A percentile compares a stretch with the other conserved stretches of the same genome.
These are phyloP conservation scores for Lentinula novae-zelandiae DNA, from an alignment of 1,284 basidiomycete species.

Conservation along the genomic window DNA sequence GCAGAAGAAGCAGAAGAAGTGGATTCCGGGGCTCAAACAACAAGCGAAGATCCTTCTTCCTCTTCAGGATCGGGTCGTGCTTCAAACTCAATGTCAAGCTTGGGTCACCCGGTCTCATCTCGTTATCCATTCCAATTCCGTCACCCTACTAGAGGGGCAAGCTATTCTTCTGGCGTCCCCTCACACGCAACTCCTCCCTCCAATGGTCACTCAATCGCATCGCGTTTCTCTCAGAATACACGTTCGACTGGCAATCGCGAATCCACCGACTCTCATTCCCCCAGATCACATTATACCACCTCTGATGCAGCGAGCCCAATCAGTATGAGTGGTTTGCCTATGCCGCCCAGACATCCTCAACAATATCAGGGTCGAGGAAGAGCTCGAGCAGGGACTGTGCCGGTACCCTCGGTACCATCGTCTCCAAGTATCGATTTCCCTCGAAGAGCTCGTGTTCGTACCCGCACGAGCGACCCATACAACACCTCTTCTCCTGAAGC, in stretches of 20 bases:
- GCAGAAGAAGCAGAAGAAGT: constrained; percentile 38
- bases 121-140: constrained; percentile 71
- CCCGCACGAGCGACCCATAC: constrained; percentile 42
- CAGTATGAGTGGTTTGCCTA: constrained; percentile 53
- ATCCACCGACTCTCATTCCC: constrained; percentile 48
- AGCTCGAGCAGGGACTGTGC: constrained; percentile 48
- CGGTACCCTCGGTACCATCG: constrained; percentile 31
- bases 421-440: constrained; percentile 45
- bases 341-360: constrained; percentile 54
- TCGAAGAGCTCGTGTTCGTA: constrained; percentile 28
- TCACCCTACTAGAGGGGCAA: constrained; percentile 41
- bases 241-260: constrained; percentile 58
- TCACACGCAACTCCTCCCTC: constrained; percentile 20
- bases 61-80: constrained; percentile 38
- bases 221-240: constrained; percentile 41
- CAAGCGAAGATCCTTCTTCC: constrained; percentile 45
- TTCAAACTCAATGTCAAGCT: constrained; percentile 74
- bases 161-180: constrained; percentile 35
- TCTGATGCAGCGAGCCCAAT: constrained; percentile 24
- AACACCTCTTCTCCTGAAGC: constrained; percentile 29
- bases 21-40: constrained; percentile 28
- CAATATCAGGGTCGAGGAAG: constrained; percentile 43
- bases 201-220: constrained; percentile 38
- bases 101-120: constrained; percentile 69
- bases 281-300: constrained; percentile 29